Evolutionary conservation across 2,329 filamentous ascomycete genomes (phyloP).

Genomic region (Chaetomium sp.): DNA sequence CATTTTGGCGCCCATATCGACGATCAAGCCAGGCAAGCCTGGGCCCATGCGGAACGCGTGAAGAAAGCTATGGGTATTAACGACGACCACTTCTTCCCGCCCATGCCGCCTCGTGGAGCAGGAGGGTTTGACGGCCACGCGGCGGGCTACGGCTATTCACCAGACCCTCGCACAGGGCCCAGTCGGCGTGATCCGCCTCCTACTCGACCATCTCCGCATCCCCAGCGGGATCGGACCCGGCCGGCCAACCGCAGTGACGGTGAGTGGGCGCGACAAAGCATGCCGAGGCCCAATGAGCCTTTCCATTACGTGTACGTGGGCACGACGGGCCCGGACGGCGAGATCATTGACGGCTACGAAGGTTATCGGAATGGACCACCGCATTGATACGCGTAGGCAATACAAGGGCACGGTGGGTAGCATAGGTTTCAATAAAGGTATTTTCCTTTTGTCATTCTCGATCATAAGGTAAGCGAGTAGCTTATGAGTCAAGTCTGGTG

Average conservation of each 20-base stretch:
- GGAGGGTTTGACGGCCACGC: not conserved
- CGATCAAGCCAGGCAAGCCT: not conserved
- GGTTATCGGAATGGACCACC: not conserved
- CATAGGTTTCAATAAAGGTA: not conserved
- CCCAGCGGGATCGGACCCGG: not conserved
- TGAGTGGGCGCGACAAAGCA: not conserved
- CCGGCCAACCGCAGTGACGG: not conserved
- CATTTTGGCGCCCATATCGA: not conserved
- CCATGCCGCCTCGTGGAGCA: not conserved
- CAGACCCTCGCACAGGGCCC: not conserved
- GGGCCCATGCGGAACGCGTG: not conserved
- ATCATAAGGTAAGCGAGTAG: not conserved
- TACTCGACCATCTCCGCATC: not conserved
- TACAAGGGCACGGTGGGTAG: not conserved
- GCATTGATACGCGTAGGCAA: not conserved
- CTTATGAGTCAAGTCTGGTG: not conserved
- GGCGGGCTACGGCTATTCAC: not conserved
- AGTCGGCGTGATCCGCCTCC: not conserved
- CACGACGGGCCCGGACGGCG: conserved; percentile 9
- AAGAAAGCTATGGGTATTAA: not conserved
- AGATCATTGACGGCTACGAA: not conserved
- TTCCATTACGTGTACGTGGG: conserved; percentile 7
- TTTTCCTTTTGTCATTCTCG: not conserved
- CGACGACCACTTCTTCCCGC: not conserved
- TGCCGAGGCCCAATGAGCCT: not conserved